These are phyloP conservation scores for Quercus cerris DNA, from an alignment of 306 rosid species.

Conservation along the genomic window DNA sequence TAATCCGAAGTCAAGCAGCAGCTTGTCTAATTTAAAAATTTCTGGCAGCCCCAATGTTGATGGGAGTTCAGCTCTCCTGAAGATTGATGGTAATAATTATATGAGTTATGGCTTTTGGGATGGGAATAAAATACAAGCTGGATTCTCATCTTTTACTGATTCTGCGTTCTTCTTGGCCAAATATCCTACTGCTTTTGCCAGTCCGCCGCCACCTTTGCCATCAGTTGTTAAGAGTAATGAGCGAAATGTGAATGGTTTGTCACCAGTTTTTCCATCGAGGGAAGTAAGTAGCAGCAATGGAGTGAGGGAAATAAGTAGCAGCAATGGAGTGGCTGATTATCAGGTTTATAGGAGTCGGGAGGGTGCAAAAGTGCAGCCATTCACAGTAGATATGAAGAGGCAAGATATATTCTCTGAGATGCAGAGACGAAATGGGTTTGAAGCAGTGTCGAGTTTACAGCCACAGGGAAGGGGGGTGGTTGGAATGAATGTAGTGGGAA, in stretches of 20 bases:
- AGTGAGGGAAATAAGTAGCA: constrained; percentile 48
- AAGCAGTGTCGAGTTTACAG: constrained; percentile 65
- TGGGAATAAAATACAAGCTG: constrained; percentile 63
- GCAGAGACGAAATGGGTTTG: constrained; percentile 66
- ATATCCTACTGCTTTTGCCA: constrained; percentile 85
- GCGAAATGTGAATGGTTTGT: constrained; percentile 42
- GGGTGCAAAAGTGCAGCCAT: constrained; percentile 59
- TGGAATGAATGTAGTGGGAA: constrained; percentile 74
- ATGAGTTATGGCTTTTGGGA: constrained; percentile 68
- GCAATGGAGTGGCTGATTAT: constrained; percentile 66
- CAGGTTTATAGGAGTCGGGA: constrained; percentile 58
- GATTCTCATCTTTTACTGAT: constrained; percentile 65
- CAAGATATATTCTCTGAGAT: constrained; percentile 63
- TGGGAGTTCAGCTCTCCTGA: constrained; percentile 47
- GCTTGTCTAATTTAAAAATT: constrained; percentile 42
- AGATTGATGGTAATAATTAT: constrained; percentile 47
- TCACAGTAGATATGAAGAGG: constrained; percentile 57
- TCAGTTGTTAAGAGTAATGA: constrained; percentile 44
- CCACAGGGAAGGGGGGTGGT: constrained; percentile 69
- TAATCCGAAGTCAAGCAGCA: constrained; percentile 42
- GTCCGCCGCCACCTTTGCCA: constrained; percentile 58
- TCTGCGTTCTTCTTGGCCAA: constrained; percentile 73
- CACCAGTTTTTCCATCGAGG: constrained; percentile 40
- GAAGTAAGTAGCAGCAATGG: constrained; percentile 55
- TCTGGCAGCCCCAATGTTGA: constrained; percentile 45